phyloP scores from a whole-genome alignment of 2,329 filamentous ascomycete genomes.

The Microcera coccophila region DNA sequence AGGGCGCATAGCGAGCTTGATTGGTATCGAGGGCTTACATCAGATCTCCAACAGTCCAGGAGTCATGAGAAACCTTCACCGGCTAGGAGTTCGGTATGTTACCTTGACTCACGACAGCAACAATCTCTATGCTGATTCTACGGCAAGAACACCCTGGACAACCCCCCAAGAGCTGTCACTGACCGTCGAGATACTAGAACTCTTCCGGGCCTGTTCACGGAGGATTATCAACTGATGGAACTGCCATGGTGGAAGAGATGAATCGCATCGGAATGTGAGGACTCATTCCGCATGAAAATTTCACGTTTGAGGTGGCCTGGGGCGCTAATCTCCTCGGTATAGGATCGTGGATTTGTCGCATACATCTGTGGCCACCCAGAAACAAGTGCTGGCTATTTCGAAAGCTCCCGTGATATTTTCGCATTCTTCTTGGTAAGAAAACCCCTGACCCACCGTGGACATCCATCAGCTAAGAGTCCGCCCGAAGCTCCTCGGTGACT shows the following conservation, averaged over 20 bases:
- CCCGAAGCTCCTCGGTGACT: slow-evolving; percentile 24
- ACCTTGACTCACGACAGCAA: slow-evolving; percentile 36
- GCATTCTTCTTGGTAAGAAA: too few relatives aligned
- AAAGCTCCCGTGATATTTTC: slow-evolving; percentile 32
- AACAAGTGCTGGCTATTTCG: slow-evolving; percentile 26
- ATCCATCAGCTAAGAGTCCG: slow-evolving; percentile 22
- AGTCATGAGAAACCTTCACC: slow-evolving; percentile 33
- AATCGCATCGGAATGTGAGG: slow-evolving; percentile 30
- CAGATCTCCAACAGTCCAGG: slow-evolving; percentile 33
- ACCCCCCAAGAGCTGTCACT: slow-evolving; percentile 30
- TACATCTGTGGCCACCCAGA: slow-evolving; percentile 29
- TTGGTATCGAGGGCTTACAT: slow-evolving; percentile 37
- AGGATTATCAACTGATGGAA: slow-evolving; percentile 26
- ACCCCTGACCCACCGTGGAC: too few relatives aligned
- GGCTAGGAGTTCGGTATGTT: slow-evolving; percentile 32
- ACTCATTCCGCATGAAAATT: neutral
- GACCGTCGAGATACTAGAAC: slow-evolving; percentile 26
- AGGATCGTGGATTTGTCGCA: slow-evolving; percentile 33
- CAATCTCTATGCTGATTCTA: slow-evolving; percentile 29
- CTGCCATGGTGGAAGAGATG: slow-evolving; percentile 32
- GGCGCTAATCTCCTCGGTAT: too few relatives aligned
- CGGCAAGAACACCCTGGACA: too few relatives aligned
- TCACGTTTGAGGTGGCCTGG: too few relatives aligned
- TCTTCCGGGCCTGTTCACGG: slow-evolving; percentile 19
- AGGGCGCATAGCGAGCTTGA: slow-evolving; percentile 34